Percentiles rank a stretch among this genome's conserved stretches.
Conservation (phyloP, 1,139 yeast genomes). For the Suhomyces guaymorum region DNA sequence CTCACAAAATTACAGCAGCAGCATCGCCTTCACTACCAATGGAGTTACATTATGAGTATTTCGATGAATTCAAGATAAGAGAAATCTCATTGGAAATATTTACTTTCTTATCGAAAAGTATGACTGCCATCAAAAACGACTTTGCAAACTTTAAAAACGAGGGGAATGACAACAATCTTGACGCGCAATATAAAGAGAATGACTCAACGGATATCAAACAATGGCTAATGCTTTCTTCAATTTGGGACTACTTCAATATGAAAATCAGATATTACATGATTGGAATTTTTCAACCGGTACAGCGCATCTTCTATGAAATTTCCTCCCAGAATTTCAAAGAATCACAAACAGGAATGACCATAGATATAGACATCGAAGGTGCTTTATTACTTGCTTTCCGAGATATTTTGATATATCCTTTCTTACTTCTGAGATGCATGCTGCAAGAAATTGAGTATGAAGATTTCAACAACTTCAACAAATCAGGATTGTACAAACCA, state of each 20-base stretch:
- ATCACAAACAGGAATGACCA: constrained; percentile 3
- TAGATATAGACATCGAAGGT: constrained; percentile 32
- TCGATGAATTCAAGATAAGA: constrained; percentile 32
- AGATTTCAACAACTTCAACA: not conserved
- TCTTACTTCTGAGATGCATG: constrained; percentile 23
- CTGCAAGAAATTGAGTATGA: constrained; percentile 1
- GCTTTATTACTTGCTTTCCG: constrained; percentile 34
- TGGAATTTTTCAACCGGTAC: constrained; percentile 34
- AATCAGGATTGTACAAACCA: not conserved
- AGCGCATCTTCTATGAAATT: constrained; percentile 23
- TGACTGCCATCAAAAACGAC: constrained; percentile 28
- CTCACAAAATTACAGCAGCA: constrained; percentile 11
- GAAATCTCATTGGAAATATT: constrained; percentile 35
- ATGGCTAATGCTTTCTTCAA: constrained; percentile 15
- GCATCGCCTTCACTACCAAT: constrained; percentile 4
- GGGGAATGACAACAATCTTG: too few species aligned
- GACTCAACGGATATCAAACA: constrained; percentile 2
- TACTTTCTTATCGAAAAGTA: constrained; percentile 27
- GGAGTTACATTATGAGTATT: constrained; percentile 18
- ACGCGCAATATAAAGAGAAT: not conserved
- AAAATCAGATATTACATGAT: constrained; percentile 32
- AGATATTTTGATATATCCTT: constrained; percentile 34
- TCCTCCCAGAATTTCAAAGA: constrained; percentile 15
- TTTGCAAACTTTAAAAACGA: too few species aligned
- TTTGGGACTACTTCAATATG: constrained; percentile 38